phyloP scores from a whole-genome alignment of 768 basidiomycete species.

The Suillus subaureus region DNA sequence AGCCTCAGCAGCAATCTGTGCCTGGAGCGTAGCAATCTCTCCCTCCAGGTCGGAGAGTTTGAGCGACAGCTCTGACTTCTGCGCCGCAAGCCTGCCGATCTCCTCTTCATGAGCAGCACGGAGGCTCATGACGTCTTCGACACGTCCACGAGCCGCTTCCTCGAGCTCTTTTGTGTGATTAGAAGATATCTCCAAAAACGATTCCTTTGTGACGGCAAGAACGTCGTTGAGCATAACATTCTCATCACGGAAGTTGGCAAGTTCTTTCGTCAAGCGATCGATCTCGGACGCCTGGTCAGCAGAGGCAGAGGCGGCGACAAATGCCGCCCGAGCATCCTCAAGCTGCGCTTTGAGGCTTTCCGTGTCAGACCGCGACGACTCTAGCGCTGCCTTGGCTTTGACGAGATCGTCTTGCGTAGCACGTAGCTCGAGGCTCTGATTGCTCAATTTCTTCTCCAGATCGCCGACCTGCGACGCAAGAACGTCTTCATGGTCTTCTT shows the following conservation, averaged over 20 bases:
- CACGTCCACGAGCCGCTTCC: slow-evolving; percentile 68
- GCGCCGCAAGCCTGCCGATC: slow-evolving; percentile 51
- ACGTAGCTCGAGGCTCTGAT: slow-evolving; percentile 70
- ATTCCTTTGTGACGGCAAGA: slow-evolving; percentile 68
- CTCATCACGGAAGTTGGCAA: slow-evolving; percentile 69
- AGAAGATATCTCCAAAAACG: slow-evolving; percentile 67
- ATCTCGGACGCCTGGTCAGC: slow-evolving; percentile 58
- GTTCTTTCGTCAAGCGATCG: slow-evolving; percentile 56
- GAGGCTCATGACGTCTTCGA: slow-evolving; percentile 69
- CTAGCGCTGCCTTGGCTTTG: slow-evolving; percentile 68
- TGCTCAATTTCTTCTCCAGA: slow-evolving; percentile 65
- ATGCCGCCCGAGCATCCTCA: slow-evolving; percentile 58
- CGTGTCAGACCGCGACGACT: slow-evolving; percentile 54
- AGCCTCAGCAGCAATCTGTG: slow-evolving; percentile 48
- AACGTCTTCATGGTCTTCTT: slow-evolving; percentile 61
- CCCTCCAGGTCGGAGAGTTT: slow-evolving; percentile 77
- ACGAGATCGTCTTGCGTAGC: slow-evolving; percentile 83
- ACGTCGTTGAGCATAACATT: slow-evolving; percentile 64
- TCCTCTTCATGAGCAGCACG: slow-evolving; percentile 63
- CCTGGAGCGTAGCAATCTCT: slow-evolving; percentile 68
- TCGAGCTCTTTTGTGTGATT: slow-evolving; percentile 77
- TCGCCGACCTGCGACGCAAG: slow-evolving; percentile 58
- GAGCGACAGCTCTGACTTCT: slow-evolving; percentile 64
- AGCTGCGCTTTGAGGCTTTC: slow-evolving; percentile 62
- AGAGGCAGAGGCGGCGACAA: slow-evolving; percentile 41